These are phyloP conservation scores for Mycocentrospora acerina DNA, from an alignment of 2,329 filamentous ascomycete species.

Conservation along the genomic window DNA sequence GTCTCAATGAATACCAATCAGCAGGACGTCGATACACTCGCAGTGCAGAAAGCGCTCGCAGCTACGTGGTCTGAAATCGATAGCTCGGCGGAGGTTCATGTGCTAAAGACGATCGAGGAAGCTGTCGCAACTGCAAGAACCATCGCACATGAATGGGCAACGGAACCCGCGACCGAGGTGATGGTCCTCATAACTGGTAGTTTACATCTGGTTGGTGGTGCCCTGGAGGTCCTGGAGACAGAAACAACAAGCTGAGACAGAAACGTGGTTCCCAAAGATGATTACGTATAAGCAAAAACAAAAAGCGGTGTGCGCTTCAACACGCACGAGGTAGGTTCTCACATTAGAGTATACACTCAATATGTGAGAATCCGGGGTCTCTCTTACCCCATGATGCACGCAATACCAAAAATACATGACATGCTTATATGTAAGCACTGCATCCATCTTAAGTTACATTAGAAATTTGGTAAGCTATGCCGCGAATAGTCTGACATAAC, in stretches of 20 bases:
- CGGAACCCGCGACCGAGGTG: slow-evolving; percentile 44
- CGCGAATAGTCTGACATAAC: too few relatives aligned
- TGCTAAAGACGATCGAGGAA: slow-evolving; percentile 68
- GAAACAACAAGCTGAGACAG: slow-evolving; percentile 10
- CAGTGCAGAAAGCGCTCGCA: slow-evolving; percentile 69
- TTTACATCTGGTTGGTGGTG: slow-evolving; percentile 78
- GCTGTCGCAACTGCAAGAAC: slow-evolving; percentile 61
- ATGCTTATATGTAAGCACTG: too few relatives aligned
- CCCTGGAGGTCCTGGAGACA: slow-evolving; percentile 70
- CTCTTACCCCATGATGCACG: too few relatives aligned
- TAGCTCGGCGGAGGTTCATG: slow-evolving; percentile 51
- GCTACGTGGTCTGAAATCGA: slow-evolving; percentile 55
- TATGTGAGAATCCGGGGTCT: neutral
- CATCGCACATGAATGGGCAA: slow-evolving; percentile 34
- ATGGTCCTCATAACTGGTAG: slow-evolving; percentile 79
- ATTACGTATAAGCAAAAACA: neutral
- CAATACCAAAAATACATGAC: too few relatives aligned
- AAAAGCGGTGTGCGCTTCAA: slow-evolving; percentile 18
- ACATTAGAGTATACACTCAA: neutral
- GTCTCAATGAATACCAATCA: slow-evolving; percentile 63
- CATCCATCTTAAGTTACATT: too few relatives aligned
- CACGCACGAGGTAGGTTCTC: slow-evolving; percentile 10
- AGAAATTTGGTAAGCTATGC: too few relatives aligned
- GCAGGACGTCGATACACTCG: slow-evolving; percentile 58
- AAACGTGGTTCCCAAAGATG: slow-evolving; percentile 19